Evolutionary conservation across 768 basidiomycete genomes (phyloP), one percentile per base, ranked within the genome.

Genomic region (Russula sp.): DNA sequence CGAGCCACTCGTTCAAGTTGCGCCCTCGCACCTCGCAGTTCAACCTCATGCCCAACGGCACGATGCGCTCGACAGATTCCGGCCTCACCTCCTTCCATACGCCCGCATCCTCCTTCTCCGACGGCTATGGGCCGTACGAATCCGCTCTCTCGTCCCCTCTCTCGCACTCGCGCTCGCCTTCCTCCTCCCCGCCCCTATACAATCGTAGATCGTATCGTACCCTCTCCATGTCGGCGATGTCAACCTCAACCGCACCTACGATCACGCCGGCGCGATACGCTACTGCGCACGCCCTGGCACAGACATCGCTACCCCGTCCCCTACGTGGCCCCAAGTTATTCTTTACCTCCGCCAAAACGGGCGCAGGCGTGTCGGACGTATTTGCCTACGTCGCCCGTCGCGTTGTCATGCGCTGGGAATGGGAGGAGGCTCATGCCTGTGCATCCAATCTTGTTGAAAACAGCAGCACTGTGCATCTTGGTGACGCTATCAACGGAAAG

Each of bases 311-410:
- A 48, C 64, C 70, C 36, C 68, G 70, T n/a, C 80, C 76, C 0
- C 83, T 82, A 35, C 75, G 71, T 1, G 81, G 85, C 3, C 85
- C 88, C 0, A 81, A 77, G 70, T 73, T 90, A 11, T 88, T 90
- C 71, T 86, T 87, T 69, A 82, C 87, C 7, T 88, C 85, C 1
- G 89, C 90, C 3, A 89, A 89, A 73, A 89, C 87, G 5, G 90
- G 90, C 0, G 79, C 81, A 39, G 84, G 87, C 8, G 87, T 91
- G 0, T 53, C 69, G 1, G 85, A 84, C 1, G 84, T 90, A n/a
- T 93, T 92, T 68, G 86, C 83, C 70, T 90, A 90, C 67, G 77
- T 93, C 45, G 87, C 83, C 5, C 69, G 73, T 52, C 76, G 88
- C 32, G 86, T 92, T 9, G 77, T 84, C 39, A 68, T 70, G 64